phyloP scores from a whole-genome alignment of 495 filamentous ascomycete species.

The Polyplosphaeria fusca region DNA sequence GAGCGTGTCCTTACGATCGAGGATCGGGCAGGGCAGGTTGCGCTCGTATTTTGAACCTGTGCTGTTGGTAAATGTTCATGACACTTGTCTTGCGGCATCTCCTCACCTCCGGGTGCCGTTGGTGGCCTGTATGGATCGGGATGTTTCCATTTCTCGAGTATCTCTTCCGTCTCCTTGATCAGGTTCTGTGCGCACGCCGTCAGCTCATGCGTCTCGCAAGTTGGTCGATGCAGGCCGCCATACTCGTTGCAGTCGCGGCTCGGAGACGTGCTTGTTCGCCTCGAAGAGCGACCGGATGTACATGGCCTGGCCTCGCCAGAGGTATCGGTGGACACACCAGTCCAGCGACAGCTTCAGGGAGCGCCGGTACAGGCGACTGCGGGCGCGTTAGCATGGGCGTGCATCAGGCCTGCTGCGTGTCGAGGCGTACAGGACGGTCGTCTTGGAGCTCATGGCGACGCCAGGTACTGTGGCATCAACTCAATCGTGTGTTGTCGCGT shows the following conservation, averaged over 20 bases:
- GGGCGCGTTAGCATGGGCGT: slow-evolving; percentile 10
- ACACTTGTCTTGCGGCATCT: too few relatives aligned
- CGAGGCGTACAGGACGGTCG: slow-evolving; percentile 20
- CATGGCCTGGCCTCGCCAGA: slow-evolving; percentile 93
- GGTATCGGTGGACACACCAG: slow-evolving; percentile 84
- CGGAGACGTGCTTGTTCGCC: slow-evolving; percentile 79
- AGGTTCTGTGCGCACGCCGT: slow-evolving; percentile 56
- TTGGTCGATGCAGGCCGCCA: slow-evolving; percentile 14
- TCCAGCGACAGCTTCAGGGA: slow-evolving; percentile 89
- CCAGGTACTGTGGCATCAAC: not conserved
- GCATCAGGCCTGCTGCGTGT: not conserved
- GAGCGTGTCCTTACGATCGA: slow-evolving; percentile 65
- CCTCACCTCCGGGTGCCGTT: slow-evolving; percentile 87
- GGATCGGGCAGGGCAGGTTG: slow-evolving; percentile 75
- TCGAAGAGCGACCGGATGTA: slow-evolving; percentile 97
- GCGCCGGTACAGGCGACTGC: slow-evolving; percentile 90
- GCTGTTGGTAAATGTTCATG: not conserved
- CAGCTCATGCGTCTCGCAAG: not conserved
- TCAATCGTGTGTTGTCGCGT: not conserved
- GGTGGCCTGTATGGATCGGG: slow-evolving; percentile 87
- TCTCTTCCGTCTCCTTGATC: slow-evolving; percentile 78
- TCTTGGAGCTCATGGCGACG: slow-evolving; percentile 20
- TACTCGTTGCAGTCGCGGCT: slow-evolving; percentile 87
- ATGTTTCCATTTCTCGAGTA: slow-evolving; percentile 94
- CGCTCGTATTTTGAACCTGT: slow-evolving; percentile 93